A percentile compares a stretch with the other conserved stretches of the same genome.
Evolutionary conservation across 805 yeast species (phyloP).

Genomic region (Ogataea chonburiensis): DNA sequence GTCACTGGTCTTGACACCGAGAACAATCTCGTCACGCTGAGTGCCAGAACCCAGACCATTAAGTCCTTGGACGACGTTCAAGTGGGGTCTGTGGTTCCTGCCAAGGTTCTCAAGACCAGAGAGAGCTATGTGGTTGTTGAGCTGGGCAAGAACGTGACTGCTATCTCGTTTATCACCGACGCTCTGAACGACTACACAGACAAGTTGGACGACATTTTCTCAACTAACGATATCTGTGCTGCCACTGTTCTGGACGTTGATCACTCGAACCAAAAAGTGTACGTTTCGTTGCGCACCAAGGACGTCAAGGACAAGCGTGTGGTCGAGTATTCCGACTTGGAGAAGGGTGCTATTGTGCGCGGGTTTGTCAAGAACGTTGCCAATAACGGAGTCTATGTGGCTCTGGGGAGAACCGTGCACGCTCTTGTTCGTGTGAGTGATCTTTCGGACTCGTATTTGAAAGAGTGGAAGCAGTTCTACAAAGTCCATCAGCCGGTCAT

Average conservation of each 20-base stretch:
- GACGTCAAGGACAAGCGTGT: slow-evolving; percentile 53
- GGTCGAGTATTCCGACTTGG: slow-evolving; percentile 49
- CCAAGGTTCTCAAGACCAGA: slow-evolving; percentile 56
- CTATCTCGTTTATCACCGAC: slow-evolving; percentile 71
- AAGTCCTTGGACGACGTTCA: slow-evolving; percentile 47
- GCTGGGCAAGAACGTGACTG: slow-evolving; percentile 60
- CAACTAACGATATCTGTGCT: slow-evolving; percentile 51
- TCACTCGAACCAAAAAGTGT: slow-evolving; percentile 48
- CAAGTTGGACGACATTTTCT: slow-evolving; percentile 48
- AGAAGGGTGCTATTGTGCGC: slow-evolving; percentile 68
- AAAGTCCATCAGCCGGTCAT: slow-evolving; percentile 66
- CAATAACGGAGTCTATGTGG: slow-evolving; percentile 74
- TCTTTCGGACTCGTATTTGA: slow-evolving; percentile 74
- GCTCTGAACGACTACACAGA: slow-evolving; percentile 67
- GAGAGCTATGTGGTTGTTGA: slow-evolving; percentile 66
- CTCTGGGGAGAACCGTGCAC: slow-evolving; percentile 64
- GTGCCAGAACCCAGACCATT: slow-evolving; percentile 46
- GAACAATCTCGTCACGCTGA: slow-evolving; percentile 48
- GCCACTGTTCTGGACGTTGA: slow-evolving; percentile 56
- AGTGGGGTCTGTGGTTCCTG: slow-evolving; percentile 58
- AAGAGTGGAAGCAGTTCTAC: slow-evolving; percentile 85
- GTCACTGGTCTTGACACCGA: slow-evolving; percentile 55
- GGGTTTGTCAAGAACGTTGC: slow-evolving; percentile 80
- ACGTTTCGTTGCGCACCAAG: slow-evolving; percentile 60
- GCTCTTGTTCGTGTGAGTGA: slow-evolving; percentile 83